These are phyloP conservation scores for Pseudoturritis turrita DNA, from an alignment of 345 rosid genomes.

Conservation along the genomic window DNA sequence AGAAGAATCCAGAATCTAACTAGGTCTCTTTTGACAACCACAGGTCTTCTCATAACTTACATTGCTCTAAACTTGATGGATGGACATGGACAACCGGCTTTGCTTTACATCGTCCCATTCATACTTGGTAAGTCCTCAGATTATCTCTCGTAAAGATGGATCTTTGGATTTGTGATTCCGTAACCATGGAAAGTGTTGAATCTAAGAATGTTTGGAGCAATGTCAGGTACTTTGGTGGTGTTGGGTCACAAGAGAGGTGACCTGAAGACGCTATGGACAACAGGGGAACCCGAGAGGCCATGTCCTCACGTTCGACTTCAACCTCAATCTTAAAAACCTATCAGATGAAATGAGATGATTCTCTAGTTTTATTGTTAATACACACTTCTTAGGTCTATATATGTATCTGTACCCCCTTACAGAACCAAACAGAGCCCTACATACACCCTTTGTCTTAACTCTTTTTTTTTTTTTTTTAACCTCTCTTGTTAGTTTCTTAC, in stretches of 20 bases:
- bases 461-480: background rate
- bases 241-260: constrained; percentile 85
- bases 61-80: constrained; percentile 96
- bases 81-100: constrained; percentile 96
- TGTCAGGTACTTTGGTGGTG: constrained; percentile 64
- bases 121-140: constrained; percentile 62
- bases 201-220: background rate
- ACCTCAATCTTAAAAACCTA: constrained; percentile 19
- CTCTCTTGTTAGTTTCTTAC: background rate
- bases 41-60: constrained; percentile 87
- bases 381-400: constrained; percentile 21
- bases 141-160: too few species aligned
- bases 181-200: background rate
- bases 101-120: constrained; percentile 95
- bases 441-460: background rate
- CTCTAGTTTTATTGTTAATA: constrained; percentile 30
- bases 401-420: constrained; percentile 11
- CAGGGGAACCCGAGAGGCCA: constrained; percentile 70
- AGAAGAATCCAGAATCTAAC: background rate
- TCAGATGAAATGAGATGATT: background rate
- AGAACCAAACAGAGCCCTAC: constrained; percentile 2
- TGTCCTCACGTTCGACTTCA: constrained; percentile 71
- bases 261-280: constrained; percentile 69
- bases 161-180: too few species aligned
- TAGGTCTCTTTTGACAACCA: constrained; percentile 10